phyloP scores from a whole-genome alignment of 441 rosid species.

The Raphanus hybrid region DNA sequence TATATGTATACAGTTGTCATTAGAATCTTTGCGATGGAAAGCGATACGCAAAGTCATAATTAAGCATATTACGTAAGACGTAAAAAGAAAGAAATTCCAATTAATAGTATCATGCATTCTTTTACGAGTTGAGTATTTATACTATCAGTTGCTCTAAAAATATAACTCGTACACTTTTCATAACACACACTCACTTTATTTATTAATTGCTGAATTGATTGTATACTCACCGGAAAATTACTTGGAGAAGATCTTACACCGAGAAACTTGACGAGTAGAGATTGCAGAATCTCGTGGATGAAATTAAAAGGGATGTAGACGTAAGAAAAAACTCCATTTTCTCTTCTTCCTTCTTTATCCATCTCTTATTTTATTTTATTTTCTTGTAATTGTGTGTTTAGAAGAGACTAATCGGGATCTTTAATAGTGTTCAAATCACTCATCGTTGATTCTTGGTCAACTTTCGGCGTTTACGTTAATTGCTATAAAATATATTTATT shows the following conservation, averaged over 20 bases:
- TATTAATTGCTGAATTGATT: neutral
- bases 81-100: too few relatives aligned
- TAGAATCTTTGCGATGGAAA: neutral
- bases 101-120: neutral
- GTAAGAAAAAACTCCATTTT: constrained; percentile 22
- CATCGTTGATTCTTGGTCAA: constrained; percentile 31
- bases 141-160: neutral
- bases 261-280: constrained; percentile 3
- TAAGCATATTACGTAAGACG: neutral
- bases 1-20: neutral
- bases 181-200: neutral
- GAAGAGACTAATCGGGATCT: neutral
- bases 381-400: neutral
- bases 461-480: constrained; percentile 12
- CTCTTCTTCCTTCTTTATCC: constrained; percentile 29
- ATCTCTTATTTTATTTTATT: constrained; percentile 4
- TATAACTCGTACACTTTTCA: neutral
- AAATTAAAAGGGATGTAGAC: constrained; percentile 26
- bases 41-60: neutral
- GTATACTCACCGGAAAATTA: constrained; percentile 8
- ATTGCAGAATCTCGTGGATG: constrained; percentile 13
- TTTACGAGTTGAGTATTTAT: neutral
- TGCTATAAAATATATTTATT: neutral
- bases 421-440: constrained; percentile 29
- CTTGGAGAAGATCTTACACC: neutral